Base-by-base conservation (phyloP, 2,329 filamentous ascomycete genomes). In the Penicillium concentricum region DNA sequence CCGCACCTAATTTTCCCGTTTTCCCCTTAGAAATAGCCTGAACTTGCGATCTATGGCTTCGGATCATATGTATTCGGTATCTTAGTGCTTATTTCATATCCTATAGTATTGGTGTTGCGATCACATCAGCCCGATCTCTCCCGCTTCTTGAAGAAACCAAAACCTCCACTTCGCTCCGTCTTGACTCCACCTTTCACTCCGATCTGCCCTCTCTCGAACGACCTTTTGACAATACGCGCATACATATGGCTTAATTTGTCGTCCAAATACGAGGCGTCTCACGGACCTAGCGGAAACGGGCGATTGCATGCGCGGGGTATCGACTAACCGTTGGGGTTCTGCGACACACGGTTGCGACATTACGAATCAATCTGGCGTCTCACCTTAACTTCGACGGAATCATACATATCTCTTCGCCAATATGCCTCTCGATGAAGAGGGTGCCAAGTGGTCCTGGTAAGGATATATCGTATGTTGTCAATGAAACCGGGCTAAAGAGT, bases 391-490 rank as follows among this genome's bases (percentile, higher is more conserved):
- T 46, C 28, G 16, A 44, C 48, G n/a, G 15, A 41, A 47, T 30
- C 45, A 28, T 41, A 46, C 18, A 45, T 39, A 47, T 26, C 35
- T 30, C 30, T 44, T 37, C 7, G 44, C 44, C 41, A 70, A 51
- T 28, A 78, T 79, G 76, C 76, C 76, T 64, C 67, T 75, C 18
- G 76, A 78, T 43, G 75, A 77, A 68, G 70, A 76, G 64, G 74
- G 74, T 7, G 71, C 70, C 26, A 79, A 79, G 61, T 79, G 76
- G 76, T 76, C 76, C 39, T 79, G 76, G 76, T 78, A 73, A 51
- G 71, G 48, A 28, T 41, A 18, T 28, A 28, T n/a, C 18, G 22
- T n/a, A 16, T 24, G 32, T 43, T 28, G 24, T 26, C 7, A 28
- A 54, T 16, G 42, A 35, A 28, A n/a, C 38, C 47, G 26, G 42